Conservation (phyloP, 2,329 filamentous ascomycete species). For the Catunica adiposa region DNA sequence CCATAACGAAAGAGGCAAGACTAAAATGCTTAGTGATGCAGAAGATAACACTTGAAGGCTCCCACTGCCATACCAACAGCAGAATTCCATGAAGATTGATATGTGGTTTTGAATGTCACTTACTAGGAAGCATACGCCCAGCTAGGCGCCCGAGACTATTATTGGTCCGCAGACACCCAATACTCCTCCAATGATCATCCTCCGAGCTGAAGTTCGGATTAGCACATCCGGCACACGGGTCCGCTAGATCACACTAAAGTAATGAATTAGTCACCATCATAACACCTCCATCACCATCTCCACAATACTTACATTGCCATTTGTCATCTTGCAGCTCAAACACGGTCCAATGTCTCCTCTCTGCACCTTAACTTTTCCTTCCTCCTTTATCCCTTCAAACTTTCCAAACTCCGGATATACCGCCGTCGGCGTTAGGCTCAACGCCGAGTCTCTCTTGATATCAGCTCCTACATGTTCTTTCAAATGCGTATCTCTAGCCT, state of each 20-base stretch:
- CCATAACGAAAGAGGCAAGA: too few relatives aligned
- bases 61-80: too few relatives aligned
- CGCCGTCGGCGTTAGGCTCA: constrained; percentile 24
- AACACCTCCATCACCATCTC: neutral
- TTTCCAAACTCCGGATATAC: constrained; percentile 17
- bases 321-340: constrained; percentile 12
- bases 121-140: constrained; percentile 8
- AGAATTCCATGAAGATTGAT: too few relatives aligned
- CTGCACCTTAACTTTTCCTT: neutral
- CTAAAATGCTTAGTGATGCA: too few relatives aligned
- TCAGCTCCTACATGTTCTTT: constrained; percentile 26
- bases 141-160: constrained; percentile 8
- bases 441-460: constrained; percentile 29
- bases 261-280: neutral
- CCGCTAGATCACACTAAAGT: constrained; percentile 9
- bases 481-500: constrained; percentile 36
- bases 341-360: constrained; percentile 10
- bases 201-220: neutral
- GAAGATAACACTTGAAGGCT: too few relatives aligned
- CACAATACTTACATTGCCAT: constrained; percentile 7
- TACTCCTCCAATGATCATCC: constrained; percentile 9
- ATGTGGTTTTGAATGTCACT: too few relatives aligned
- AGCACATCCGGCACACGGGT: constrained; percentile 8
- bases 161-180: constrained; percentile 10
- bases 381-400: neutral